phyloP scores from a whole-genome alignment of 495 filamentous ascomycete species.

The Cercophora sp. region DNA sequence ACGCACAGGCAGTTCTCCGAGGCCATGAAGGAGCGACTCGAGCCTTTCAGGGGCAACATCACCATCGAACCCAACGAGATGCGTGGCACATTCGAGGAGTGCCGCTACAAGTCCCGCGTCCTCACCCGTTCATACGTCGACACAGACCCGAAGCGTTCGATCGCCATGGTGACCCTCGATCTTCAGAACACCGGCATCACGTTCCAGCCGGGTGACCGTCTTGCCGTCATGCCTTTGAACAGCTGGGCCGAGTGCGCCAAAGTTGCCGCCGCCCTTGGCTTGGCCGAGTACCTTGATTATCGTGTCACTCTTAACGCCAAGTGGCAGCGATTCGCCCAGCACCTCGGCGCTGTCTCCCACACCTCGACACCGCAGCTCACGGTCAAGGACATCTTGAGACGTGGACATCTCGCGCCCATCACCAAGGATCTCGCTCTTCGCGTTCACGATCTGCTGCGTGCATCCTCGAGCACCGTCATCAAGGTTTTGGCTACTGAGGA shows the following conservation, averaged over 20 bases:
- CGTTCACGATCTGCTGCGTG: constrained; percentile 38
- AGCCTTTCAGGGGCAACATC: constrained; percentile 40
- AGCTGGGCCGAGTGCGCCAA: constrained; percentile 46
- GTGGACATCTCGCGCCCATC: constrained; percentile 45
- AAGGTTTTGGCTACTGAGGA: constrained; percentile 45
- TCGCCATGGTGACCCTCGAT: constrained; percentile 44
- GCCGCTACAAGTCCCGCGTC: constrained; percentile 42
- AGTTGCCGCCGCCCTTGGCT: constrained; percentile 42
- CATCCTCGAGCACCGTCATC: constrained; percentile 45
- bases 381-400: constrained; percentile 45
- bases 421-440: constrained; percentile 46
- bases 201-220: constrained; percentile 46
- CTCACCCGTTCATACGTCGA: constrained; percentile 41
- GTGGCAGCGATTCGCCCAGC: constrained; percentile 44
- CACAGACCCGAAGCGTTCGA: constrained; percentile 38
- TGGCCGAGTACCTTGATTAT: constrained; percentile 37
- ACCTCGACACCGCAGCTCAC: constrained; percentile 28
- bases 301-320: constrained; percentile 27
- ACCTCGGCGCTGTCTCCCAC: constrained; percentile 39
- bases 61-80: constrained; percentile 46
- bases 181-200: constrained; percentile 46
- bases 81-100: constrained; percentile 50
- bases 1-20: constrained; percentile 48
- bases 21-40: constrained; percentile 50
- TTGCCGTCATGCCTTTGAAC: constrained; percentile 50